Base-by-base conservation (phyloP, 2,329 filamentous ascomycete species). In the Scytalidium sp. region DNA sequence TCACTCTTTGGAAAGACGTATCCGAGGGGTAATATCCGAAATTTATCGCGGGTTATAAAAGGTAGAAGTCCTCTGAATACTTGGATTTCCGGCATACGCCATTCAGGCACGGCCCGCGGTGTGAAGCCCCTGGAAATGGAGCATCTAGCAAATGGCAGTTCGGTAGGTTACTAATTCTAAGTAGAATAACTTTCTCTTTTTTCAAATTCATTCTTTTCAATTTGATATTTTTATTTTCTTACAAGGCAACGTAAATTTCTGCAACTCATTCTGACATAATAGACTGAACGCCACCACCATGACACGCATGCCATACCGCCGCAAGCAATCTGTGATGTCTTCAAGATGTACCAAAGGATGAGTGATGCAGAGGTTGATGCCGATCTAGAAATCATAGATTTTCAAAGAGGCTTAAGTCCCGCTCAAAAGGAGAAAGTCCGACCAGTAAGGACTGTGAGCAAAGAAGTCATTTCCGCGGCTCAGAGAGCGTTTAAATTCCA, bases 221-320 rank as follows among this genome's bases (percentile, higher is more conserved):
- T 29, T 29, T 29, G 25, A 29, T 15, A 36, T 36, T 36, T 36
- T 5, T 36, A 15, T 15, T n/a, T 36, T 36, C 17, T n/a, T n/a
- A n/a, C n/a, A n/a, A n/a, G n/a, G n/a, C 25, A 36, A 5, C 13
- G 5, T 7, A 36, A 5, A 9, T 36, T 5, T 36, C 32, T 15
- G 32, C 5, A 36, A n/a, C 32, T n/a, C 15, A 36, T 36, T 36
- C 32, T 36, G 17, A 36, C 17, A n/a, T 36, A 36, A 36, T n/a
- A 36, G 32, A 4, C 32, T 43, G 41, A 19, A 43, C 41, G 19
- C 13, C 32, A 36, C 15, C 32, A 36, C 3, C 58, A 61, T 61
- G 61, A 65, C 51, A 64, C 62, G 2, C 62, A 65, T 53, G 63
- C 62, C n/a, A 52, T 62, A n/a, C 63, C 63, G 3, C 63, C 63